A percentile compares a stretch with the other conserved stretches of the same genome.
phyloP scores from a whole-genome alignment of 345 rosid genomes.

The Arabis hirsuta region DNA sequence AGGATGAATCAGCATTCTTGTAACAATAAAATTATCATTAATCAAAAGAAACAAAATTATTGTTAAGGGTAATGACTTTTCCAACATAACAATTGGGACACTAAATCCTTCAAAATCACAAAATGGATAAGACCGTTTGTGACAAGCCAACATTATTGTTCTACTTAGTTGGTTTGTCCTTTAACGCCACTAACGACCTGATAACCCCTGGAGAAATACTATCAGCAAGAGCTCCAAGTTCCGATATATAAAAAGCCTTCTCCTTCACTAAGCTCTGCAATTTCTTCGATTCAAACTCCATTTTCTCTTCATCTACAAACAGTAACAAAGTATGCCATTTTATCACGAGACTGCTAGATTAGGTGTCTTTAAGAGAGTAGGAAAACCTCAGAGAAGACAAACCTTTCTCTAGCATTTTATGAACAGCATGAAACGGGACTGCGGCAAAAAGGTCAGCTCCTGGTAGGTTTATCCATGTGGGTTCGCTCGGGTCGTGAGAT shows the following conservation, averaged over 20 bases:
- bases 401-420: conserved; percentile 78
- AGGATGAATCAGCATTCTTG: not conserved
- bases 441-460: conserved; percentile 78
- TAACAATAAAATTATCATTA: not conserved
- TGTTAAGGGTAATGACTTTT: conserved; percentile 8
- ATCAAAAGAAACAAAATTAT: not conserved
- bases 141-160: not conserved
- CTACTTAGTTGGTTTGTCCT: conserved; percentile 53
- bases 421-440: conserved; percentile 84
- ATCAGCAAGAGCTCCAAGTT: conserved; percentile 78
- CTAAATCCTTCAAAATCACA: conserved; percentile 11
- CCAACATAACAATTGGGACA: not conserved
- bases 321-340: not conserved
- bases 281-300: conserved; percentile 66
- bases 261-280: conserved; percentile 77
- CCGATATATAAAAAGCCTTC: conserved; percentile 67
- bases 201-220: conserved; percentile 67
- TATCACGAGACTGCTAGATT: not conserved
- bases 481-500: conserved; percentile 65
- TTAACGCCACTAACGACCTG: conserved; percentile 64
- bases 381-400: conserved; percentile 2
- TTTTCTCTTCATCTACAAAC: conserved; percentile 57
- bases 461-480: conserved; percentile 80
- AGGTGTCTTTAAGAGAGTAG: not conserved
- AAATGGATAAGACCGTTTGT: conserved; percentile 3